A percentile compares a stretch with the other conserved stretches of the same genome.
Evolutionary conservation across 345 rosid species (phyloP).

Genomic region (Syzygium aromaticum): DNA sequence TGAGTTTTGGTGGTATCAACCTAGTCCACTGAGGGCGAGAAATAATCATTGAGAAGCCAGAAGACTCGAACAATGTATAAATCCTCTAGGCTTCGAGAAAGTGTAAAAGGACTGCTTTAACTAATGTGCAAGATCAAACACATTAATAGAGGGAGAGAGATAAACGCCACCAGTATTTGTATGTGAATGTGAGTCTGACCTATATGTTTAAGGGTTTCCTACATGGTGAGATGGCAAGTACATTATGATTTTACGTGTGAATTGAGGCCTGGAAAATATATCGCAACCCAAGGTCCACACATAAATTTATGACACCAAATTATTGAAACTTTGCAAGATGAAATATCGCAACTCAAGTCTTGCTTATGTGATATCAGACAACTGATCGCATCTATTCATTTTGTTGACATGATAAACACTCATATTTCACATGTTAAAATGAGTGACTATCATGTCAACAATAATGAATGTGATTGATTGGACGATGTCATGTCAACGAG

Average conservation of each 20-base stretch:
- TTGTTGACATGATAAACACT: not conserved
- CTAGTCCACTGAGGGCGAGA: fast-evolving
- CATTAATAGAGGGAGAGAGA: not conserved
- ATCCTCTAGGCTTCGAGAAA: not conserved
- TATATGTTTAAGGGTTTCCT: not conserved
- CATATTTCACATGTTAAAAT: not conserved
- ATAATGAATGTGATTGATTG: not conserved
- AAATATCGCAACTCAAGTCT: not conserved
- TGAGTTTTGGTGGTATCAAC: not conserved
- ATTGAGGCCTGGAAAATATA: not conserved
- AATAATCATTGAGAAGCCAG: fast-evolving
- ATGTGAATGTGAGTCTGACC: not conserved
- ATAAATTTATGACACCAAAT: not conserved
- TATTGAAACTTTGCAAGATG: not conserved
- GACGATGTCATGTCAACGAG: not conserved
- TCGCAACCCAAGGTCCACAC: not conserved
- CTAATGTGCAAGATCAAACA: not conserved
- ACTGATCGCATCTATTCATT: not conserved
- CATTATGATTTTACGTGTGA: not conserved
- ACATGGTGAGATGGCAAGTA: not conserved
- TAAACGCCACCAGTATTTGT: not conserved
- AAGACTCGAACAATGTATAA: not conserved
- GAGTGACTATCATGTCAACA: not conserved
- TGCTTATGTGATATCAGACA: not conserved
- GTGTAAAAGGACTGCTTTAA: not conserved